These are phyloP conservation scores for Penicillium bovifimosum DNA, from an alignment of 495 filamentous ascomycete species.

Conservation along the genomic window DNA sequence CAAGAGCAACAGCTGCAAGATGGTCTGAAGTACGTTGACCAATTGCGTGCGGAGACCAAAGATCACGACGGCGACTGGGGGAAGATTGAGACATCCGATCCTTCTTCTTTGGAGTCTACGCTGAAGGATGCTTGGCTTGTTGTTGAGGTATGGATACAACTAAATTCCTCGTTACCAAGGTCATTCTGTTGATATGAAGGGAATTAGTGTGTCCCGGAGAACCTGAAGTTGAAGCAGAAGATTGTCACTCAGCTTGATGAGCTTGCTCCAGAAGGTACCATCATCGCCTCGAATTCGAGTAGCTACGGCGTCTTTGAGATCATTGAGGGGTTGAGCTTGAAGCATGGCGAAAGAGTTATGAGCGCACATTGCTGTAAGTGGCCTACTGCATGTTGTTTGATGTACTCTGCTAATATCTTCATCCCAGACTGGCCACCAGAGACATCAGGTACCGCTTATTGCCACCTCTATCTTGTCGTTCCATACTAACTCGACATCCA, in stretches of 20 bases:
- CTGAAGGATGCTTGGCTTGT: slow-evolving; percentile 30
- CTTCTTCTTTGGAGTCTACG: slow-evolving; percentile 8
- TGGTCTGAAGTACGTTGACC: slow-evolving; percentile 18
- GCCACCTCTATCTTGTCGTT: not conserved
- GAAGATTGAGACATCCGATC: slow-evolving; percentile 11
- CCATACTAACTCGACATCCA: not conserved
- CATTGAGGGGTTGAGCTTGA: slow-evolving; percentile 24
- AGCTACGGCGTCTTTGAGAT: slow-evolving; percentile 35
- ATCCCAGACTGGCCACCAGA: slow-evolving; percentile 38
- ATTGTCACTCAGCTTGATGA: slow-evolving; percentile 29
- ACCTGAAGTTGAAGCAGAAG: slow-evolving; percentile 21
- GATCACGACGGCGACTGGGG: slow-evolving; percentile 13
- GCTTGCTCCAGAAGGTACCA: slow-evolving; percentile 17
- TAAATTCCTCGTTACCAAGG: not conserved
- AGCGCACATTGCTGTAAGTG: slow-evolving; percentile 36
- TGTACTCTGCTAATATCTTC: not conserved
- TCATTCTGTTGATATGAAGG: not conserved
- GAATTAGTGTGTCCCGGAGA: slow-evolving; percentile 33
- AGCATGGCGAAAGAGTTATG: slow-evolving; percentile 19
- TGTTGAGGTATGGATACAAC: slow-evolving; percentile 25
- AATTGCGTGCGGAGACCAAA: slow-evolving; percentile 14
- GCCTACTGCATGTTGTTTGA: not conserved
- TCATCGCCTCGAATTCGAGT: slow-evolving; percentile 41
- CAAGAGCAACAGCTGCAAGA: slow-evolving; percentile 21
- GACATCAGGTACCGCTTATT: slow-evolving; percentile 23